Conservation (phyloP, 176 grass and related monocot genomes). For the Zea mays region DNA sequence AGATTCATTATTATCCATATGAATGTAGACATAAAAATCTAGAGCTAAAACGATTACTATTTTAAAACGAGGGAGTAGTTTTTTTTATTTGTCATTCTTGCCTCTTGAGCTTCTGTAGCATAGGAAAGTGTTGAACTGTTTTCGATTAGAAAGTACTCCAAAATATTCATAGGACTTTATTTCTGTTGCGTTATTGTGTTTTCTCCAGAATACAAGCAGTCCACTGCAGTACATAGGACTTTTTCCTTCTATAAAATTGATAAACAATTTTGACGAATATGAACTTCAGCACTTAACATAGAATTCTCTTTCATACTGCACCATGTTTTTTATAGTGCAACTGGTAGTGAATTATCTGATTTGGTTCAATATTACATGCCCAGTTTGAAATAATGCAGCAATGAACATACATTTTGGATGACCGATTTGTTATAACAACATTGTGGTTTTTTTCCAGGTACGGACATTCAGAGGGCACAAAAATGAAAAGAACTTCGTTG, state of each 20-base stretch:
- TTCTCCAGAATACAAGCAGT: background rate
- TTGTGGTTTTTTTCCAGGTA: slow-evolving; percentile 52
- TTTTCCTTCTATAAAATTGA: background rate
- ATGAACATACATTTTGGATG: background rate
- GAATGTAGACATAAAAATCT: too few relatives aligned
- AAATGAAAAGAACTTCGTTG: slow-evolving; percentile 99
- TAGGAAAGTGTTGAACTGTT: background rate
- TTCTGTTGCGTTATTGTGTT: background rate
- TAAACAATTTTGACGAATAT: background rate
- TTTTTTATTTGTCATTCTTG: slow-evolving; percentile 14
- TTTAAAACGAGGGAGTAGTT: too few relatives aligned
- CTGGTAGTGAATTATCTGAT: background rate
- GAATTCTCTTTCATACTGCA: background rate
- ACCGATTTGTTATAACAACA: slow-evolving; percentile 25
- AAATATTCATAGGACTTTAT: background rate
- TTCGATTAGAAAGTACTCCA: background rate
- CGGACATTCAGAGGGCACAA: slow-evolving; percentile 96
- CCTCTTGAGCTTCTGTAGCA: background rate
- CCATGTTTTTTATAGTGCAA: background rate
- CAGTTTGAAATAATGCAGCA: background rate
- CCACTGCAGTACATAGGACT: background rate
- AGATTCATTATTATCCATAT: too few relatives aligned
- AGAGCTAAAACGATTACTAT: too few relatives aligned
- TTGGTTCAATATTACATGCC: background rate
- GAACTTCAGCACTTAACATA: slow-evolving; percentile 12